Evolutionary conservation across 768 basidiomycete genomes (phyloP), one percentile per base, ranked within the genome.

Genomic region (Panaeolus cyanescens): DNA sequence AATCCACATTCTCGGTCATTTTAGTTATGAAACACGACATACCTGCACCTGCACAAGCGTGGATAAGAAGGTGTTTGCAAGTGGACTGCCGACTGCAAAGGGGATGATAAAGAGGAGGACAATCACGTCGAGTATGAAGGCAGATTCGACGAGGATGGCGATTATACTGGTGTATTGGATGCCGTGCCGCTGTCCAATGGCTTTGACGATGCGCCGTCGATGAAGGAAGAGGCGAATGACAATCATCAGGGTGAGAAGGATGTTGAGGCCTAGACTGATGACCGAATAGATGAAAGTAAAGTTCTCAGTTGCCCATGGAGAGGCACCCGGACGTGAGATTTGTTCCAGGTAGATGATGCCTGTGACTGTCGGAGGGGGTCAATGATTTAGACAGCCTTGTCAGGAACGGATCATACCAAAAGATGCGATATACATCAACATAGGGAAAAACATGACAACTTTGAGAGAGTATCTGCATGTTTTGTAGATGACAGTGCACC

Each of bases 71-170:
- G 66, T 33, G 3, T 62, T 62, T 2, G 59, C 55, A 20, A 66
- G 56, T 2, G 65, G 63, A 32, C 45, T 62, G 7, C 28, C 54
- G 19, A 66, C 13, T 13, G 59, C 58, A 4, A 64, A 57, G 3
- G 62, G 62, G 12, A 65, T 54, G 15, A 70, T 32, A 50, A 63
- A 62, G 20, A 56, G 30, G 12, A 64, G 17, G 19, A 60, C 32
- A 12, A 61, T 32, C 9, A 67, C 50, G 17, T 62, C 62, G 36
- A 65, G 39, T 12, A 67, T 32, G 5, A 36, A 55, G 2, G 64
- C 68, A 1, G 68, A 69, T 54, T 69, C 68, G 30, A 69, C 60
- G 31, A 69, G 36, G 31, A 69, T 67, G 0, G 68, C 59, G 2
- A 61, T 33, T 5, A 69, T 59, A 32, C 66, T 60, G 3, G 64